Evolutionary conservation across 495 filamentous ascomycete species (phyloP), one percentile per base, ranked within the genome.

Genomic region (Polyplosphaeria fusca): DNA sequence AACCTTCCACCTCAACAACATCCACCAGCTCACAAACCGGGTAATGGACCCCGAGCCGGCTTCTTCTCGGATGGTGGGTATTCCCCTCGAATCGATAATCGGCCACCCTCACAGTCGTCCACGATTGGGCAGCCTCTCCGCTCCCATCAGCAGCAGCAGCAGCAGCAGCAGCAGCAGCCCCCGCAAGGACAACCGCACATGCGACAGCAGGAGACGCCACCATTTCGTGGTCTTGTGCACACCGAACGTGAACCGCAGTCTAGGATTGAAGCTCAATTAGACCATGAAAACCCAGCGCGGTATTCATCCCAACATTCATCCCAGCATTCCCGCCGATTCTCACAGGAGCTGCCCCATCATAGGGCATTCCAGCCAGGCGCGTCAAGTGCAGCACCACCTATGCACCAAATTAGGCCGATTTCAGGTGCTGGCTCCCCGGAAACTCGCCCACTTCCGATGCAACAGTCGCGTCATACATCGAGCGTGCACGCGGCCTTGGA

Each of bases 321-420:
- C 20, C 54, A 61, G 22, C 51, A 65, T 46, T 11, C 52, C 22
- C 56, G 57, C 28, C 23, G 44, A 7, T 49, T 61, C 19, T 65
- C 62, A 12, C 55, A 51, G 26, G 61, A 64, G 38, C 22, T 43
- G 23, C 12, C 54, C 19, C 48, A 57, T 46, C 42, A 52, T 11
- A 49, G 52, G 37, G 52, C n/a, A 23, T 65, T 55, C 28, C 60
- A 32, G 35, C 2, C 60, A 9, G 42, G 44, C 47, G 43, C 28
- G 25, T 26, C 47, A 13, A 35, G 22, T 23, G 19, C 53, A 30
- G 25, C 30, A 1, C 62, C 51, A 19, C 22, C 38, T 26, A 53
- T 54, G 38, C 32, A 40, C 4, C 62, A 61, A 27, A 40, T 58
- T n/a, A 51, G 52, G 9, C 20, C 47, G 24, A 27, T 11, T 40